Evolutionary conservation across 2,329 filamentous ascomycete genomes (phyloP), one percentile per base, ranked within the genome.

Genomic region (Claviceps monticola): DNA sequence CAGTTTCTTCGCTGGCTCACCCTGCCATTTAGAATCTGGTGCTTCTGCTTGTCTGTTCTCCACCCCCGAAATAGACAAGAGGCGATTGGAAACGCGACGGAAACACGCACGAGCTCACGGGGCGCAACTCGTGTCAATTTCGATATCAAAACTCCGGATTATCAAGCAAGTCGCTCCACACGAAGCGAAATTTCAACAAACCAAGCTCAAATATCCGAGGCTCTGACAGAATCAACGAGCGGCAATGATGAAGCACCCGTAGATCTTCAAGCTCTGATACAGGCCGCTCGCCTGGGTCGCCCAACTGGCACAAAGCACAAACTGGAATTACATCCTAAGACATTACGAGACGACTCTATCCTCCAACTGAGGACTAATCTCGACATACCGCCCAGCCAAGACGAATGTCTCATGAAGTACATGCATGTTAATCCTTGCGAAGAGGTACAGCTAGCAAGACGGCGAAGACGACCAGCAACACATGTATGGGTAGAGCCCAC

Each of bases 321-420:
- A 3, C 54, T 72, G 11, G 69, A 72, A 54, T 61, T 72, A 19
- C 69, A 72, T 46, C 68, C 69, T 0, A 59, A 62, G n/a, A 71
- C 70, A 8, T 56, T 62, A 4, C 65, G 64, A 50, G 64, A 71
- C 21, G 70, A 72, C 34, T 67, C 67, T 0, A 62, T 71, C 16
- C 43, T 72, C 16, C 58, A 60, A 37, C 59, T 57, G 0, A 59
- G 59, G 21, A 62, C 55, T 39, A 59, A 62, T 17, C 51, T 56
- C 1, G 60, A 58, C 11, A 50, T 66, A 34, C 70, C 70, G 7
- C 69, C 70, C 5, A 72, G 69, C 41, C 70, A 72, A 53, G 66
- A 72, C 38, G 58, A 57, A 4, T 57, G 54, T 6, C 61, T 70
- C 9, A 61, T 66, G 55, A 62, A 54, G 17, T 61, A 63, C 39